Base-by-base conservation (phyloP, 2,329 filamentous ascomycete species). In the Lecanicillium sp. region DNA sequence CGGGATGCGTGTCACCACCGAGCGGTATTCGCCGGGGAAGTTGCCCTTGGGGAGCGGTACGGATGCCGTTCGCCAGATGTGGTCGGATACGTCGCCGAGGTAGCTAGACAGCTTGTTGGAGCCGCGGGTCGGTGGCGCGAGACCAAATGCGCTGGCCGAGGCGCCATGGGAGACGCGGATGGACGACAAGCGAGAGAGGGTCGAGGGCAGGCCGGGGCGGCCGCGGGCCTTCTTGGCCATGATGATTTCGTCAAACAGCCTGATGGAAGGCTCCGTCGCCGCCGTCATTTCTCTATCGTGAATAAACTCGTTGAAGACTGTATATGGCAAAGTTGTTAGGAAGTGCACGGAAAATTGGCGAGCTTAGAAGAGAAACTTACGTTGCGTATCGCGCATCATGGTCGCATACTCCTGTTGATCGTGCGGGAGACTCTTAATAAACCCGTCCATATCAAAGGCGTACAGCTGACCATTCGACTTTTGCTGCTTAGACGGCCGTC, bases 201-300 rank as follows among this genome's bases (percentile, higher is more conserved):
- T 84, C 19, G 75, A 72, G 37, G 81, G 78, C 42, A 88, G 66
- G 4, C 73, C 76, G 1, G 76, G 70, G 25, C 79, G 79, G 17
- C 84, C 84, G 36, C 75, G 71, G 19, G 72, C 71, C 55, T 75
- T 77, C 66, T 92, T 92, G 22, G 84, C 84, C 37, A 90, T 69
- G 50, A 92, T 86, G 51, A 92, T 80, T 57, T 89, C 84, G 58
- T 92, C 86, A 51, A 92, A 92, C 1, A 92, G 72, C 40, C 83
- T 82, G 51, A 90, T 79, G 3, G 71, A 60, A 0, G 84, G 73
- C 45, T 84, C 72, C 7, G 76, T 70, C 0, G 77, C 60, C 3
- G 77, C 67, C 7, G 72, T 76, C 17, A 69, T 78, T 60, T 92
- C 86, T 33, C 86, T 77, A 50, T 88, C 83, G 52, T 90, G 83